Base-by-base conservation (phyloP, 2,329 filamentous ascomycete genomes). In the Geoglossum cookeanum region DNA sequence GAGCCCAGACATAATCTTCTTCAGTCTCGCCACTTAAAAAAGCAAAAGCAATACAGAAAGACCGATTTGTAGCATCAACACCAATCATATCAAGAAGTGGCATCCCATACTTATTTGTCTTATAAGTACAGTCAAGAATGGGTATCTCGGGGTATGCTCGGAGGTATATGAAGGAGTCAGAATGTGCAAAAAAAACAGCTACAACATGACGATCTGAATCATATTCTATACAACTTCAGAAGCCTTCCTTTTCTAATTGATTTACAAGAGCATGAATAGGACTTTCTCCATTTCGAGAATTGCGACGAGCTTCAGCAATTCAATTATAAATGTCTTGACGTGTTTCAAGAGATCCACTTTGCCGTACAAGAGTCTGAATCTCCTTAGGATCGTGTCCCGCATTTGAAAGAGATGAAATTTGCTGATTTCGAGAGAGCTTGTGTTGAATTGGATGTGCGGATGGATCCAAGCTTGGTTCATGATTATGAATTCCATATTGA, bases 241-340 rank as follows among this genome's bases (percentile, higher is more conserved):
- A 65, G 1, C 63, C 60, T 53, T 63, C 35, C 3, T 54, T 30
- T 22, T 63, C 33, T 27, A 65, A 55, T 52, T 63, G 44, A 56
- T 62, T 61, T 13, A 49, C 56, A 57, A 65, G 60, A n/a, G 63
- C 60, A 39, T 63, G 49, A 37, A 65, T 63, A 9, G 47, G 59
- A 57, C 58, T 64, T 56, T 64, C 56, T 8, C 62, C 62, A 45
- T 61, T 32, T 27, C 30, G 32, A 1, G 60, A 6, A 5, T 59
- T 56, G 52, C 53, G 52, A 49, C 58, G 60, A 11, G 13, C 47
- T 3, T 62, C 32, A n/a, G 57, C 56, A 60, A 64, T 64, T 4
- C 52, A 47, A 48, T 64, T 64, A 45, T 62, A 64, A 17, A 65
- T 61, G 61, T 64, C 60, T 59, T 62, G 49, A 53, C 64, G 55